Evolutionary conservation across 495 filamentous ascomycete species (phyloP).

Genomic region (Penicilliopsis zonata): DNA sequence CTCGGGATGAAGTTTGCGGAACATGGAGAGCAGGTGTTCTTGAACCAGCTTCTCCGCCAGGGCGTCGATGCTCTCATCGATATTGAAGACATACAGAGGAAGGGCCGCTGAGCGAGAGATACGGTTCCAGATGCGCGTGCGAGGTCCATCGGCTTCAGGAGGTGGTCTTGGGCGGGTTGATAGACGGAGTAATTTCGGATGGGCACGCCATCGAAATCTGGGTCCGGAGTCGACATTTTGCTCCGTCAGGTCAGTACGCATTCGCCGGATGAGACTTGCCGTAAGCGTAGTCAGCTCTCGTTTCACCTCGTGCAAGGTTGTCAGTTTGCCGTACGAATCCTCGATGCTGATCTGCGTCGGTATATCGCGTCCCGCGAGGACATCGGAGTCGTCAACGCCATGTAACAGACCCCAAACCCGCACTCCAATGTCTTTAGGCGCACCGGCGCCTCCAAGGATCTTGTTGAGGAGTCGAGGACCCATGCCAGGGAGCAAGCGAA

Average conservation of each 20-base stretch:
- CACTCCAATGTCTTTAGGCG: constrained; percentile 52
- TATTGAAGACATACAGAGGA: constrained; percentile 55
- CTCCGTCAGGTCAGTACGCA: constrained; percentile 64
- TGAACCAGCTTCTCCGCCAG: constrained; percentile 57
- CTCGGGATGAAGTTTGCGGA: constrained; percentile 60
- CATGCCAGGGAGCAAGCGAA: constrained; percentile 49
- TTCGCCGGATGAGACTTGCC: constrained; percentile 60
- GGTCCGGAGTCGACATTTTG: constrained; percentile 22
- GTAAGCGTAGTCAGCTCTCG: constrained; percentile 52
- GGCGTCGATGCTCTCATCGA: constrained; percentile 42
- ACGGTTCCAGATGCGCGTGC: constrained; percentile 40
- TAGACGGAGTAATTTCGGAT: constrained; percentile 61
- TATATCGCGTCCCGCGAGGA: constrained; percentile 56
- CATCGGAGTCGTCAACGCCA: constrained; percentile 46
- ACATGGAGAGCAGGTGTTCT: constrained; percentile 55
- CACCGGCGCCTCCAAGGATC: constrained; percentile 56
- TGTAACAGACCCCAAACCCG: constrained; percentile 76
- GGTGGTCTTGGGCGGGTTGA: constrained; percentile 59
- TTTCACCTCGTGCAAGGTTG: constrained; percentile 45
- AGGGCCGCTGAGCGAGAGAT: constrained; percentile 57
- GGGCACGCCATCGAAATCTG: constrained; percentile 46
- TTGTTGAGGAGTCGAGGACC: constrained; percentile 46
- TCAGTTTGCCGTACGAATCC: constrained; percentile 67
- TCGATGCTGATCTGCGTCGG: constrained; percentile 92
- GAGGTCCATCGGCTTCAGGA: constrained; percentile 37